These are phyloP conservation scores for Physcia stellaris DNA, from an alignment of 495 filamentous ascomycete genomes.

Conservation along the genomic window DNA sequence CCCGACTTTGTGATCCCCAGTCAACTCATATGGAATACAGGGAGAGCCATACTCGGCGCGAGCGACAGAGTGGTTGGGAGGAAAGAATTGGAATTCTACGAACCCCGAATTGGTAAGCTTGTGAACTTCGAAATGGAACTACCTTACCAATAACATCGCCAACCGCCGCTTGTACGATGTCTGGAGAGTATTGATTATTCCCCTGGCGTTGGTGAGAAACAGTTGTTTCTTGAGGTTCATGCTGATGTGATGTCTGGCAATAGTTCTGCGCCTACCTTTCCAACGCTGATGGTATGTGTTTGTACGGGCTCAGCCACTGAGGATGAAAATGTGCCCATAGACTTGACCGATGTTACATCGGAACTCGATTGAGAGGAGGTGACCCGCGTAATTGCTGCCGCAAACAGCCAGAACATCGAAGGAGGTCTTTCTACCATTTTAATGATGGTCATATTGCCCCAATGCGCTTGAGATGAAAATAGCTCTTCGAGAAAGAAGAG, in stretches of 20 bases:
- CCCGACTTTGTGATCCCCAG: conserved; percentile 23
- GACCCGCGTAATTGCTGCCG: neutral
- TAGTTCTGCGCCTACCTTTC: neutral
- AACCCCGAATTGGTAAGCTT: neutral
- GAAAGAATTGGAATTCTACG: conserved; percentile 43
- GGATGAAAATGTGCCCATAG: neutral
- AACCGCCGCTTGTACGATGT: neutral
- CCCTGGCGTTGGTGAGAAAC: neutral
- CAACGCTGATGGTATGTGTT: neutral
- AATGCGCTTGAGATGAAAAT: neutral
- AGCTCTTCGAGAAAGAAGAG: neutral
- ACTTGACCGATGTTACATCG: neutral
- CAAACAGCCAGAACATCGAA: neutral
- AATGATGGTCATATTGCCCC: neutral
- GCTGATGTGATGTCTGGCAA: neutral
- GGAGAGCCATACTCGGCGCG: conserved; percentile 39
- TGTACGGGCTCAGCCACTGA: neutral
- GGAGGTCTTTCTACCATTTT: neutral
- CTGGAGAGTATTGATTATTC: neutral
- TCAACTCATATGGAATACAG: conserved; percentile 45
- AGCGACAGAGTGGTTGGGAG: conserved; percentile 43
- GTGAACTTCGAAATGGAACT: neutral
- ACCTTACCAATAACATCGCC: neutral
- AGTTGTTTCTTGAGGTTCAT: neutral
- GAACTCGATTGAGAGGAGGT: neutral